Base-by-base conservation (phyloP, 2,329 filamentous ascomycete genomes). In the Colletotrichum brevisporum region DNA sequence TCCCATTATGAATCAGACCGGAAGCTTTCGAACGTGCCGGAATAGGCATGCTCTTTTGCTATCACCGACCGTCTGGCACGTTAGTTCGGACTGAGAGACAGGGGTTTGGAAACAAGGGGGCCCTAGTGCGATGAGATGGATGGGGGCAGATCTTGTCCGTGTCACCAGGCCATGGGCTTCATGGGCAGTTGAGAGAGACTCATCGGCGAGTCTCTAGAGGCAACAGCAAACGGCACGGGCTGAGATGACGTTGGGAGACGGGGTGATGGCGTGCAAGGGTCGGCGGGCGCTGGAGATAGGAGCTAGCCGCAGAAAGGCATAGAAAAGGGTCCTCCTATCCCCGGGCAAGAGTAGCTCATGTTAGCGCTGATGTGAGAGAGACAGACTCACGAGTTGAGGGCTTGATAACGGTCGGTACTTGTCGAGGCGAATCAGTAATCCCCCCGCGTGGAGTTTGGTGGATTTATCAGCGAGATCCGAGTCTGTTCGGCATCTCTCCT, bases 401-500 rank as follows among this genome's bases (percentile, higher is more conserved):
- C 2, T 1, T 5, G 36, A 18, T 65, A 65, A 54, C 66, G 16
- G 5, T 18, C 18, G 24, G 18, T 60, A 69, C 62, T 15, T 31
- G 6, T 24, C 1, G 16, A 43, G 16, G 21, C 13, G 27, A 21
- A 55, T 55, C 54, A 65, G 31, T 51, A 69, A 65, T 69, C 61
- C 9, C 16, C 18, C 21, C 21, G 10, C 39, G 27, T 21, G 54
- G 27, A 6, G 13, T 59, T 51, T 69, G 41, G 16, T 60, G 50
- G 56, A 69, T 69, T 69, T 61, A 69, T 69, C 62, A 69, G 66
- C 62, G 43, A 69, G 24, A 51, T 51, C 62, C 55, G 50, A 21
- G 15, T 55, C 39, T 50, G 26, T 47, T 51, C 27, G 56, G 31
- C 53, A 39, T 54, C 36, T 27, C 43, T 24, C 18, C 4, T 47